Conservation (phyloP, 2,329 filamentous ascomycete genomes). For the Cordyceps javanica region DNA sequence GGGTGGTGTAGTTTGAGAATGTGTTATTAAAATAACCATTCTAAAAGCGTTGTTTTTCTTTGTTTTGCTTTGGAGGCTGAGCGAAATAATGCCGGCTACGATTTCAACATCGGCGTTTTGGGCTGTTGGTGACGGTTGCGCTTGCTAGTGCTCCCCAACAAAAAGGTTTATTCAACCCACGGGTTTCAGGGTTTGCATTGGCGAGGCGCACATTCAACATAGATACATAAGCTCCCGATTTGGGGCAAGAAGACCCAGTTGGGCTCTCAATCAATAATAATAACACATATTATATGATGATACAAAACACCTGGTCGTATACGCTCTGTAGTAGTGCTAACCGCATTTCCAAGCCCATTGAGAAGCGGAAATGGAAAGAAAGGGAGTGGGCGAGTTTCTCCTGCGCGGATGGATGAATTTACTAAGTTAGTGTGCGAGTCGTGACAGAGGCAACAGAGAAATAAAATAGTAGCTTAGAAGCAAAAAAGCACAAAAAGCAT, state of each 20-base stretch:
- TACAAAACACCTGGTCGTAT: no score
- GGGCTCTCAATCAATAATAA: conserved; percentile 9
- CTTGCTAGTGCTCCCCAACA: conserved; percentile 27
- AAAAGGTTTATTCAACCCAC: conserved; percentile 21
- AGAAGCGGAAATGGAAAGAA: neutral
- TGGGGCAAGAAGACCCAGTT: conserved; percentile 8
- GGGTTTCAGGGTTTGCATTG: conserved; percentile 12
- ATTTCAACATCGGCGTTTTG: conserved; percentile 56
- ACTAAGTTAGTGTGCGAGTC: no score
- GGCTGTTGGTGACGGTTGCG: conserved; percentile 30
- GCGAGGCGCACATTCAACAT: conserved; percentile 15
- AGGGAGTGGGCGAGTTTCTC: no score
- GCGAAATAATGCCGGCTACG: conserved; percentile 36
- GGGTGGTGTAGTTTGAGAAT: conserved; percentile 1
- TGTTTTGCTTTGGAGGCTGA: conserved; percentile 27
- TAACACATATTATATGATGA: neutral
- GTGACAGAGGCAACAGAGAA: no score
- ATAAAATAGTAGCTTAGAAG: no score
- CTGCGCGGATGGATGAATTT: no score
- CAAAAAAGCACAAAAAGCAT: no score
- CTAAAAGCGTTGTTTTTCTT: conserved; percentile 10
- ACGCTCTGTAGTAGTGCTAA: no score
- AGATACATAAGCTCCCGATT: conserved; percentile 15
- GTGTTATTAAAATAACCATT: conserved; percentile 18
- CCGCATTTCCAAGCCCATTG: no score